These are phyloP conservation scores for Moesziomyces parantarcticus DNA, from an alignment of 1,284 basidiomycete genomes.

Conservation along the genomic window DNA sequence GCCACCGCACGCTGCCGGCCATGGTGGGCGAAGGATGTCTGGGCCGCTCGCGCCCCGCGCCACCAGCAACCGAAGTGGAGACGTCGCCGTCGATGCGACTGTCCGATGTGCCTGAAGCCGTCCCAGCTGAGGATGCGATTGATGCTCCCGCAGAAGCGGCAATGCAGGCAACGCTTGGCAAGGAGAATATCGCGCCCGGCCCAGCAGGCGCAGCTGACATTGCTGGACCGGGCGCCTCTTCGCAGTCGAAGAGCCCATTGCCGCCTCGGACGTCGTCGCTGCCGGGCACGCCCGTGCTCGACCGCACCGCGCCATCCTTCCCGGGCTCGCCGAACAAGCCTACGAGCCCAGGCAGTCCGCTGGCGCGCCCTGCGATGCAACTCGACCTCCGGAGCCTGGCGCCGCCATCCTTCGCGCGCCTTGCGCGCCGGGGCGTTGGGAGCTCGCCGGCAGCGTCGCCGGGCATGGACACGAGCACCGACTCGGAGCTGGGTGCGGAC, in stretches of 20 bases:
- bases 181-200: not conserved
- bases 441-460: conserved; percentile 10
- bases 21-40: conserved; percentile 40
- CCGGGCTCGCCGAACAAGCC: conserved; percentile 45
- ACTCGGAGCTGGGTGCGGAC: conserved; percentile 35
- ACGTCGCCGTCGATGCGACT: conserved; percentile 1
- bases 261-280: conserved; percentile 41
- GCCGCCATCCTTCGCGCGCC: conserved; percentile 16
- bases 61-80: not conserved
- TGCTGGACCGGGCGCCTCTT: not conserved
- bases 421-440: conserved; percentile 3
- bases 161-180: no score
- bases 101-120: conserved; percentile 18
- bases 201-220: no score
- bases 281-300: conserved; percentile 21
- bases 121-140: not conserved
- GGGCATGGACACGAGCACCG: conserved; percentile 23
- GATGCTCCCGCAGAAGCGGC: no score
- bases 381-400: conserved; percentile 31
- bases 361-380: conserved; percentile 25
- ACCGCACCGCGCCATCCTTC: conserved; percentile 13
- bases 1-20: conserved; percentile 30
- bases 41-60: conserved; percentile 6
- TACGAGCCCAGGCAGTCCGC: conserved; percentile 16
- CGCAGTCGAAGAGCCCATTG: conserved; percentile 15